These are phyloP conservation scores for Euclidium syriacum DNA, from an alignment of 345 rosid genomes.

Conservation along the genomic window DNA sequence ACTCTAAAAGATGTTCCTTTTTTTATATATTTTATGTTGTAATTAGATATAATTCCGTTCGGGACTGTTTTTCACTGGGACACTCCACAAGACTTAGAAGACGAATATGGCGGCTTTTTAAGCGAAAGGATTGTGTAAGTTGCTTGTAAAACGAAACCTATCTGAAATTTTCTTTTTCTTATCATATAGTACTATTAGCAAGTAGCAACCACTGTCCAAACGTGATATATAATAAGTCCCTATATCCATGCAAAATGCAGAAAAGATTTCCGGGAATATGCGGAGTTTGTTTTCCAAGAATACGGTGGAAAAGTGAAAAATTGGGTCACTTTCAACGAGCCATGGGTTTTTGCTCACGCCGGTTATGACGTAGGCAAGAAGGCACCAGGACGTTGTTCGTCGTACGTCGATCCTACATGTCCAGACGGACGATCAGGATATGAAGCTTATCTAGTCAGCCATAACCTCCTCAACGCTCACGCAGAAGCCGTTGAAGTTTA, in stretches of 20 bases:
- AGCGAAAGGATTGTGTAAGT: neutral
- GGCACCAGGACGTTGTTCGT: no score
- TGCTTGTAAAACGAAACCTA: neutral
- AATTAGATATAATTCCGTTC: neutral
- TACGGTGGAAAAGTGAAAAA: constrained; percentile 33
- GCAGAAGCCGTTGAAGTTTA: no score
- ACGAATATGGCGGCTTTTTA: neutral
- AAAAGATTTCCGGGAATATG: neutral
- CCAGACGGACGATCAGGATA: constrained; percentile 4
- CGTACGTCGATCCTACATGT: constrained; percentile 19
- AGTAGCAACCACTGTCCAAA: no score
- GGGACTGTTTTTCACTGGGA: neutral
- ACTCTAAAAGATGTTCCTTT: no score
- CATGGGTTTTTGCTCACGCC: neutral
- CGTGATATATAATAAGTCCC: no score
- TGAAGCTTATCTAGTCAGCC: neutral
- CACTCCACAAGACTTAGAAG: neutral
- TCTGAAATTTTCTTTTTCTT: no score
- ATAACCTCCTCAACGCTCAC: neutral
- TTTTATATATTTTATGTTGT: no score
- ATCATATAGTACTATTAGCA: no score
- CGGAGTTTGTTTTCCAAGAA: neutral
- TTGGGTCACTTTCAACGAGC: constrained; percentile 39
- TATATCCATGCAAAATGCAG: neutral
- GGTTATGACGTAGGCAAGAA: constrained; percentile 8